Evolutionary conservation across 352 stramenopile genomes (phyloP).

Genomic region (Phytophthora ohioensis): DNA sequence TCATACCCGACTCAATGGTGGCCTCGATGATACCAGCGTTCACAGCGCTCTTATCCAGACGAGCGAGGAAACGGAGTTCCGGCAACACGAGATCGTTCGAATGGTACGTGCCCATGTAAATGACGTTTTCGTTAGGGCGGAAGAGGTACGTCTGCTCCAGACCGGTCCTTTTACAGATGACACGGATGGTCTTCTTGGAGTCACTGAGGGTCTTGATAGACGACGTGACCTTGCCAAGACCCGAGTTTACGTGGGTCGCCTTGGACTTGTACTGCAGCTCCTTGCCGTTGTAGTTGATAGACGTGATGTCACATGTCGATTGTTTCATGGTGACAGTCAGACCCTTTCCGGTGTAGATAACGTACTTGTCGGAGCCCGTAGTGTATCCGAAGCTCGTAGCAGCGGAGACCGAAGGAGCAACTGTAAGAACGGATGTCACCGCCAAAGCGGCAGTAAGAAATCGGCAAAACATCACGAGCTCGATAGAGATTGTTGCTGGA

Average conservation of each 20-base stretch:
- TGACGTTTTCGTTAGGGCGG: conserved; percentile 51
- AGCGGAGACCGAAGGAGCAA: conserved; percentile 18
- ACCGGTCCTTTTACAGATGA: conserved; percentile 43
- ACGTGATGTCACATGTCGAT: conserved; percentile 55
- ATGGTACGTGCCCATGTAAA: conserved; percentile 65
- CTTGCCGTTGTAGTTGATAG: conserved; percentile 47
- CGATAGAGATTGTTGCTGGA: neutral
- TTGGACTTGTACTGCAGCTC: conserved; percentile 58
- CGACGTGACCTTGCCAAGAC: conserved; percentile 44
- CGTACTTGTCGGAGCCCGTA: conserved; percentile 42
- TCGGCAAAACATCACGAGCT: conserved; percentile 19
- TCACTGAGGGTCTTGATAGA: conserved; percentile 43
- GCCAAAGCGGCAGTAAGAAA: neutral
- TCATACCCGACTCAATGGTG: conserved; percentile 44
- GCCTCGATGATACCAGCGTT: conserved; percentile 42
- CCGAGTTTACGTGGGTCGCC: conserved; percentile 54
- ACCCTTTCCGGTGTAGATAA: conserved; percentile 44
- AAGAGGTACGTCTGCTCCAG: conserved; percentile 65
- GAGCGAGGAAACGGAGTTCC: conserved; percentile 61
- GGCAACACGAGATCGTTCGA: conserved; percentile 37
- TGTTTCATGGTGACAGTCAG: conserved; percentile 51
- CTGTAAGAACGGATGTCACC: neutral
- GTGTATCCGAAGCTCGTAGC: conserved; percentile 47
- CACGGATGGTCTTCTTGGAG: conserved; percentile 46
- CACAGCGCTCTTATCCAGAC: conserved; percentile 44